Evolutionary conservation across 305 asterid species (phyloP).

Genomic region (Fraxinus greggii): DNA sequence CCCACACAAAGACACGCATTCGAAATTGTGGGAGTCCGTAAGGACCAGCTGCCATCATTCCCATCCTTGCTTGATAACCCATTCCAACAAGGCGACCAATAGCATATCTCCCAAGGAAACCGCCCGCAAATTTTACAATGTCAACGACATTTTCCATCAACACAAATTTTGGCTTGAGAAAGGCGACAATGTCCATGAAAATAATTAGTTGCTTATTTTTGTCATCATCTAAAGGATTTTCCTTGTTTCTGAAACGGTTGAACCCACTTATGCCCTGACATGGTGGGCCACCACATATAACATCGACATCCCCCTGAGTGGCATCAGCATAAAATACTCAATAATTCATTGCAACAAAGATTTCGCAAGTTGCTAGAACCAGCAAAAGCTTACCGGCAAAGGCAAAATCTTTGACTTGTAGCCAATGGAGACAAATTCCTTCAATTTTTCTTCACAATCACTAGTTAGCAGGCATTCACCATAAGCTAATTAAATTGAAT

Average conservation of each 20-base stretch:
- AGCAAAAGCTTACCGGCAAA: constrained; percentile 58
- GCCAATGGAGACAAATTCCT: constrained; percentile 51
- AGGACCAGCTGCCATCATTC: constrained; percentile 87
- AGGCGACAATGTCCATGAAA: constrained; percentile 65
- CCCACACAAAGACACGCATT: constrained; percentile 81
- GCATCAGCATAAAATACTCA: neutral
- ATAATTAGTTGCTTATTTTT: constrained; percentile 67
- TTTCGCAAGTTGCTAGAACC: neutral
- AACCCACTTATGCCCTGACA: constrained; percentile 96
- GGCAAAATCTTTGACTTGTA: constrained; percentile 58
- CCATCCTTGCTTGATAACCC: constrained; percentile 76
- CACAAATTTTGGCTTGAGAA: constrained; percentile 59
- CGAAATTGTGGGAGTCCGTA: constrained; percentile 91
- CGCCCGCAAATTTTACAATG: constrained; percentile 54
- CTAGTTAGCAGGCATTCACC: constrained; percentile 31
- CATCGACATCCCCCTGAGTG: constrained; percentile 71
- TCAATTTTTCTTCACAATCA: constrained; percentile 56
- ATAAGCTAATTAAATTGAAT: neutral
- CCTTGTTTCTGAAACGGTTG: constrained; percentile 60
- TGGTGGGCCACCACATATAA: constrained; percentile 93
- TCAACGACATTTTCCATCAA: constrained; percentile 92
- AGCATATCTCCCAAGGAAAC: constrained; percentile 73
- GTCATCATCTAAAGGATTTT: constrained; percentile 54
- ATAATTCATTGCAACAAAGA: neutral
- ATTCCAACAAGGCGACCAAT: constrained; percentile 56